A percentile compares a stretch with the other conserved stretches of the same genome.
These are phyloP conservation scores for Friedmanniomyces simplex DNA, from an alignment of 495 filamentous ascomycete genomes.

Conservation along the genomic window DNA sequence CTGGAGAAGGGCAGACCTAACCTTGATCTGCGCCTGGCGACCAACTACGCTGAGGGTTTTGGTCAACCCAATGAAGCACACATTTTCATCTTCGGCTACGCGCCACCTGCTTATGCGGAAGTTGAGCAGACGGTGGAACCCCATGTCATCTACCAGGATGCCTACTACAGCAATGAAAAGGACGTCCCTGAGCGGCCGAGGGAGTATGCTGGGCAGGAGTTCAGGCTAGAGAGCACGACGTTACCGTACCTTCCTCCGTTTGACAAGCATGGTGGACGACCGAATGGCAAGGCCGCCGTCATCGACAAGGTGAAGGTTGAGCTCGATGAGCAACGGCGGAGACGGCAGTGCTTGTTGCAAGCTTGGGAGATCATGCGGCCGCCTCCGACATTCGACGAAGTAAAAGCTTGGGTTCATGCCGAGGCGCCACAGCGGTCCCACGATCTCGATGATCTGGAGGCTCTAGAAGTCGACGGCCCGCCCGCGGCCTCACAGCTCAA, in stretches of 20 bases:
- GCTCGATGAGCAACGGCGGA: constrained; percentile 38
- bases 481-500: constrained; percentile 6
- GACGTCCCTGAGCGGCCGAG: constrained; percentile 72
- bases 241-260: constrained; percentile 72
- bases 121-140: constrained; percentile 32
- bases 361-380: constrained; percentile 55
- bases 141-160: constrained; percentile 67
- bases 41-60: constrained; percentile 25
- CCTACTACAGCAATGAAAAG: constrained; percentile 74
- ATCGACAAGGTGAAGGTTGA: constrained; percentile 44
- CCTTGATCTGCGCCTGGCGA: constrained; percentile 15
- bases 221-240: constrained; percentile 62
- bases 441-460: not conserved
- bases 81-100: constrained; percentile 23
- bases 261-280: constrained; percentile 51
- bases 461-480: constrained; percentile 14
- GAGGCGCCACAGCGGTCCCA: constrained; percentile 8
- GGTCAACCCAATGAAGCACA: not conserved
- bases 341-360: constrained; percentile 42
- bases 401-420: constrained; percentile 54
- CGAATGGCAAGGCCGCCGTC: constrained; percentile 37
- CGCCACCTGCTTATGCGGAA: constrained; percentile 28
- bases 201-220: constrained; percentile 85
- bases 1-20: not conserved
- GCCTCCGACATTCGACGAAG: constrained; percentile 64